Evolutionary conservation across 2,329 filamentous ascomycete species (phyloP).

Genomic region (Byssoonygena ceratinophila): DNA sequence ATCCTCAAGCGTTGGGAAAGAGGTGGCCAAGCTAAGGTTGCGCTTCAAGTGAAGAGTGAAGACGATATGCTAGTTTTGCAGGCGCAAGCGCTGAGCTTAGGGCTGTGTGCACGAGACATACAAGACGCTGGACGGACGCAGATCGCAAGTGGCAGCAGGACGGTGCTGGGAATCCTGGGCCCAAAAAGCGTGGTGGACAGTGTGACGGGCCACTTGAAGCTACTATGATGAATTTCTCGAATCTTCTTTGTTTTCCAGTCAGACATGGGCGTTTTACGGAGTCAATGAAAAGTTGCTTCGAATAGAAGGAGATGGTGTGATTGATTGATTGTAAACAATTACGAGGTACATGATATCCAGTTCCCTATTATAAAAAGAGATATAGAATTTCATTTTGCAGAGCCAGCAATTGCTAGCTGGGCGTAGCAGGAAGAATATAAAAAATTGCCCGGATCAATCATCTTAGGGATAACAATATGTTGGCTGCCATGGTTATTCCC

Average conservation of each 20-base stretch:
- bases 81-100: slow-evolving; percentile 68
- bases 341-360: too few relatives aligned
- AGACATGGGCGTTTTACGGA: slow-evolving; percentile 3
- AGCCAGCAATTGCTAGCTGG: too few relatives aligned
- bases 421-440: background rate
- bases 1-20: slow-evolving; percentile 77
- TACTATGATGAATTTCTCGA: slow-evolving; percentile 53
- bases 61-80: slow-evolving; percentile 67
- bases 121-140: slow-evolving; percentile 94
- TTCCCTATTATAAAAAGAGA: too few relatives aligned
- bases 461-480: slow-evolving; percentile 41
- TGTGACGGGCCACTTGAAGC: slow-evolving; percentile 74
- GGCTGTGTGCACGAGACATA: slow-evolving; percentile 79
- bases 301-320: too few relatives aligned
- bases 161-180: slow-evolving; percentile 73
- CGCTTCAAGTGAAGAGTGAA: slow-evolving; percentile 76
- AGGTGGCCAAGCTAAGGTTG: slow-evolving; percentile 83
- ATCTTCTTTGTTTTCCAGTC: background rate
- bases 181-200: slow-evolving; percentile 75
- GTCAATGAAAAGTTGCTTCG: too few relatives aligned
- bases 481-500: slow-evolving; percentile 77
- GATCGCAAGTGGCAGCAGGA: slow-evolving; percentile 86
- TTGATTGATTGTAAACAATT: too few relatives aligned
- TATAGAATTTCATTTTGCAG: background rate
- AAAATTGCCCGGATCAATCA: background rate